Evolutionary conservation across 257 asterid species (phyloP).

Genomic region (Ehretia macrophylla): DNA sequence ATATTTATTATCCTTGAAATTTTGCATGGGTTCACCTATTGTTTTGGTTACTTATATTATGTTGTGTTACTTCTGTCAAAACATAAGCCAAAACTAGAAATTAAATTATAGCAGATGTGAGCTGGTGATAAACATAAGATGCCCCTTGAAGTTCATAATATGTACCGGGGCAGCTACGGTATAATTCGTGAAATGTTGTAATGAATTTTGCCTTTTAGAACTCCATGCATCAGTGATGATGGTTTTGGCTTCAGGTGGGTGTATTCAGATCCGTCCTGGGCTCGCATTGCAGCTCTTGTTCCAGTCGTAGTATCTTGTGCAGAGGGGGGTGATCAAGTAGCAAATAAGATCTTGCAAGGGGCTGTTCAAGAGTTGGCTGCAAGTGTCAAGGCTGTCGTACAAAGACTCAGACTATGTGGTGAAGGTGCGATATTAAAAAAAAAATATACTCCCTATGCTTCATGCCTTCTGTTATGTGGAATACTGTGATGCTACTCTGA

Average conservation of each 20-base stretch:
- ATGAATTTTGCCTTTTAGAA: too few relatives aligned
- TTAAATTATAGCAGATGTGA: too few relatives aligned
- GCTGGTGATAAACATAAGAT: too few relatives aligned
- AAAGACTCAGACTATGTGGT: conserved; percentile 62
- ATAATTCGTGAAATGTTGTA: too few relatives aligned
- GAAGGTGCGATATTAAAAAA: conserved; percentile 46
- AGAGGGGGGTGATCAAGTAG: conserved; percentile 65
- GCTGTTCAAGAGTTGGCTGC: conserved; percentile 70
- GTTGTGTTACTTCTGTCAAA: too few relatives aligned
- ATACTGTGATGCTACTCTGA: not conserved
- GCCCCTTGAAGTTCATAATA: too few relatives aligned
- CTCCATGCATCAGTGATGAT: too few relatives aligned
- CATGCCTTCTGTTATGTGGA: not conserved
- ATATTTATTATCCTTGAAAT: too few relatives aligned
- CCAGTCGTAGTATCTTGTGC: conserved; percentile 68
- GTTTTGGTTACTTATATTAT: too few relatives aligned
- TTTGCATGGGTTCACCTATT: too few relatives aligned
- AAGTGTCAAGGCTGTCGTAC: conserved; percentile 81
- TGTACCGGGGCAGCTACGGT: too few relatives aligned
- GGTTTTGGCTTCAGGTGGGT: conserved; percentile 60
- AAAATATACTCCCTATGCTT: not conserved
- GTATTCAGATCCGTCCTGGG: conserved; percentile 79
- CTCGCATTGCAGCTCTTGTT: conserved; percentile 69
- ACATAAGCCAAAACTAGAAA: too few relatives aligned
- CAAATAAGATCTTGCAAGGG: conserved; percentile 48